A percentile compares a stretch with the other conserved stretches of the same genome.
phyloP scores from a whole-genome alignment of 257 asterid species.

The Solanum pinnatisectum region DNA sequence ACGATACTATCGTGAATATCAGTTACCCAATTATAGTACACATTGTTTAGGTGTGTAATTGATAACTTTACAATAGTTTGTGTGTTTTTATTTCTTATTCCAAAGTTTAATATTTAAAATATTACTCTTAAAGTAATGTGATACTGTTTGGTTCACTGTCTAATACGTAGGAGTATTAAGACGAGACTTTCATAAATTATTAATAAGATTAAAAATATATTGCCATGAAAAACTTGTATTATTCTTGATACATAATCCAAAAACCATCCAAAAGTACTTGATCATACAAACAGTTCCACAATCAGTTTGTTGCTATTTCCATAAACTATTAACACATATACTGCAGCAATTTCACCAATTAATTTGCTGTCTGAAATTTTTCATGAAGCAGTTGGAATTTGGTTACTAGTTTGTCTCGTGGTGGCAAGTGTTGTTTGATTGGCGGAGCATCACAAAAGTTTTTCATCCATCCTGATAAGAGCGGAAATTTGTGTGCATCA shows the following conservation, averaged over 20 bases:
- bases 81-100: not conserved
- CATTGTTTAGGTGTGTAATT: not conserved
- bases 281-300: not conserved
- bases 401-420: constrained; percentile 43
- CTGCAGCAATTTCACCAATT: not conserved
- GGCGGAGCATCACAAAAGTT: constrained; percentile 31
- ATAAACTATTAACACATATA: not conserved
- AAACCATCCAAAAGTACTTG: not conserved
- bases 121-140: not conserved
- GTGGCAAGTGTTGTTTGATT: constrained; percentile 51
- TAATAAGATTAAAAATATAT: too few species aligned
- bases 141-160: not conserved
- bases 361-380: constrained; percentile 13
- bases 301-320: not conserved
- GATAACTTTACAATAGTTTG: not conserved
- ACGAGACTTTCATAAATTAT: not conserved
- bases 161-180: not conserved
- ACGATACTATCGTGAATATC: not conserved
- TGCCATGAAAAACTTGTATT: not conserved
- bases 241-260: not conserved
- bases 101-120: not conserved
- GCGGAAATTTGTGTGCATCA: constrained; percentile 31
- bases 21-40: not conserved
- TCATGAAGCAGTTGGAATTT: constrained; percentile 33
- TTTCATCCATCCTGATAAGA: constrained; percentile 41